Percentiles rank a stretch among this genome's conserved stretches.
Evolutionary conservation across 2,329 filamentous ascomycete genomes (phyloP).

Genomic region (Chaetomiaceae sp.): DNA sequence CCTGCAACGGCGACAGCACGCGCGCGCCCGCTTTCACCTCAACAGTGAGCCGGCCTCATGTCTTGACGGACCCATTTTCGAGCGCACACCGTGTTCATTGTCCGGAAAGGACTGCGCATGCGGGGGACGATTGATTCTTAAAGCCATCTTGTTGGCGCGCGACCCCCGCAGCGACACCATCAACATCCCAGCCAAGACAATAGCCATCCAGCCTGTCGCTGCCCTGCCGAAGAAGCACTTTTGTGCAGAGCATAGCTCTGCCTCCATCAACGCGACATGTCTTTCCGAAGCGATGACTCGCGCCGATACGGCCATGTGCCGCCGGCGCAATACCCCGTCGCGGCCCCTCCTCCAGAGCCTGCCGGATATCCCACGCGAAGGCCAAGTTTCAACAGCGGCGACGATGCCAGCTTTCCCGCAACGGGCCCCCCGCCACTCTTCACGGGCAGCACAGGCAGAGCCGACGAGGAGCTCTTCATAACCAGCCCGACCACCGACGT

Average conservation of each 20-base stretch:
- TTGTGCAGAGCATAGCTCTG: not conserved
- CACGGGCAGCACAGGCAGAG: constrained; percentile 31
- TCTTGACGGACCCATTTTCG: constrained; percentile 5
- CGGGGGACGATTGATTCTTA: constrained; percentile 8
- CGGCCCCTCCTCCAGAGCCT: constrained; percentile 34
- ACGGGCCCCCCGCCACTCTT: constrained; percentile 31
- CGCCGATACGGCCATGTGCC: constrained; percentile 63
- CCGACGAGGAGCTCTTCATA: constrained; percentile 62
- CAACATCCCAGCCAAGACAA: not conserved
- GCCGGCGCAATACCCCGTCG: constrained; percentile 59
- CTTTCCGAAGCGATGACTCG: constrained; percentile 59
- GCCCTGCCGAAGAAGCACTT: not conserved
- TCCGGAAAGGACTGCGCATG: constrained; percentile 1
- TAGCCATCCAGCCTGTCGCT: not conserved
- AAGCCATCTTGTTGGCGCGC: not conserved
- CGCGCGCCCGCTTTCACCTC: not conserved
- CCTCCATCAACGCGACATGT: constrained; percentile 43
- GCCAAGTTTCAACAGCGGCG: constrained; percentile 71
- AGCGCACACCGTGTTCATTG: constrained; percentile 1
- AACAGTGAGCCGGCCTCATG: constrained; percentile 7
- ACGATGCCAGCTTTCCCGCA: constrained; percentile 55
- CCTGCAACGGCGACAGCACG: constrained; percentile 4
- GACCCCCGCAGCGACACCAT: not conserved
- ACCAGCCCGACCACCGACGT: constrained; percentile 41
- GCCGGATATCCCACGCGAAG: constrained; percentile 45